phyloP scores from a whole-genome alignment of 1,284 basidiomycete genomes.

The Tranzscheliella williamsii region DNA sequence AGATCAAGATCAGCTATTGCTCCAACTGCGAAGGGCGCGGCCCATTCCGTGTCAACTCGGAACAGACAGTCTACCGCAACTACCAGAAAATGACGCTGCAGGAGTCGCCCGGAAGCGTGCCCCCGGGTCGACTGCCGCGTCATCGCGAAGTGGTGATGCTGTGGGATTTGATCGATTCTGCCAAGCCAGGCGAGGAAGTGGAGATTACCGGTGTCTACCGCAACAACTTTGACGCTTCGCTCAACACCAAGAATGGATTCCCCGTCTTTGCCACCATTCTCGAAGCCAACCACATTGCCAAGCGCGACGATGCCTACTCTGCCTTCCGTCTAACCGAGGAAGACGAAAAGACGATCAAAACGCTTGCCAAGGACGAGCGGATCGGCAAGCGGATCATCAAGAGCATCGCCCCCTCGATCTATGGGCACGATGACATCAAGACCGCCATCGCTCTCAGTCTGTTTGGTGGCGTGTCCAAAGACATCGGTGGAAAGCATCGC shows the following conservation, averaged over 20 bases:
- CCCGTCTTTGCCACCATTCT: conserved; percentile 98
- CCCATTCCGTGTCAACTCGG: conserved; percentile 94
- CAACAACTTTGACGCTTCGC: conserved; percentile 97
- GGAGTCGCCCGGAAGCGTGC: conserved; percentile 97
- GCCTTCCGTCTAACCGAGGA: conserved; percentile 95
- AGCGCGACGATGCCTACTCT: conserved; percentile 90
- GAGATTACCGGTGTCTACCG: conserved; percentile 91
- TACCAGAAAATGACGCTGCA: conserved; percentile 99
- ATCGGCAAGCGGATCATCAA: conserved; percentile 97
- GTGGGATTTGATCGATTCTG: conserved; percentile 97
- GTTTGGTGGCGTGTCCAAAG: conserved; percentile 90
- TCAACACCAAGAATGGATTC: conserved; percentile 99
- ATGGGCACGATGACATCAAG: conserved; percentile 98
- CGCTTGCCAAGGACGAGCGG: conserved; percentile 83
- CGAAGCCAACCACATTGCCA: conserved; percentile 86
- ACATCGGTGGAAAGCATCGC: conserved; percentile 93
- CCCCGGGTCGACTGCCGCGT: conserved; percentile 90
- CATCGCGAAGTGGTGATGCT: conserved; percentile 95
- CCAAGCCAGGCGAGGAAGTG: conserved; percentile 97
- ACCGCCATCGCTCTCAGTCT: conserved; percentile 92
- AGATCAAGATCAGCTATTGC: conserved; percentile 84
- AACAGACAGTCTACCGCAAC: conserved; percentile 98
- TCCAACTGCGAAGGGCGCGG: conserved; percentile 90
- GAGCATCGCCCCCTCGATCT: conserved; percentile 96
- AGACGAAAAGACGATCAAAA: conserved; percentile 87